phyloP scores from a whole-genome alignment of 1,284 basidiomycete species.

The Ustilago tritici region DNA sequence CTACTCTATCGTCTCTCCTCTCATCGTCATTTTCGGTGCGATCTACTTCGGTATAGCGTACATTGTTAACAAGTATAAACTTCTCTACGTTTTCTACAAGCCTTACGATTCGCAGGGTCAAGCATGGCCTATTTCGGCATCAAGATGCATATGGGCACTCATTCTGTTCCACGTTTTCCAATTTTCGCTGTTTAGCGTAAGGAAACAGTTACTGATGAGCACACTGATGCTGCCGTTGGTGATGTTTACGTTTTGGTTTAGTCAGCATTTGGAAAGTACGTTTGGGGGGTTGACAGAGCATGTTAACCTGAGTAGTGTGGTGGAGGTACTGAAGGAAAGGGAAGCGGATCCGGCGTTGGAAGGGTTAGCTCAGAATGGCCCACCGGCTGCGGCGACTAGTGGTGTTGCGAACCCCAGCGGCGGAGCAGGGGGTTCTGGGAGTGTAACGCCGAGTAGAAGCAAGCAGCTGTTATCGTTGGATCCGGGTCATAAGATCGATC shows the following conservation, averaged over 20 bases:
- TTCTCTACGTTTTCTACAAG: slow-evolving; percentile 92
- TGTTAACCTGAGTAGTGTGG: slow-evolving; percentile 70
- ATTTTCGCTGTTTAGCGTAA: slow-evolving; percentile 80
- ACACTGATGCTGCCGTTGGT: slow-evolving; percentile 83
- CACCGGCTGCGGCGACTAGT: slow-evolving; percentile 16
- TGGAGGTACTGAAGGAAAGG: slow-evolving; percentile 44
- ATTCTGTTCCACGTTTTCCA: slow-evolving; percentile 68
- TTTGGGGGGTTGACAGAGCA: slow-evolving; percentile 84
- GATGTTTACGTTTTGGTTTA: slow-evolving; percentile 81
- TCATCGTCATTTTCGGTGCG: slow-evolving; percentile 92
- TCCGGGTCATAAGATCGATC: slow-evolving; percentile 37
- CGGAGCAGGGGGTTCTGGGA: slow-evolving; percentile 6
- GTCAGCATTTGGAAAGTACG: slow-evolving; percentile 79
- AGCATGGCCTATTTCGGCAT: slow-evolving; percentile 80
- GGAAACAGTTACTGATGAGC: slow-evolving; percentile 81
- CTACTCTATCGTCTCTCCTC: slow-evolving; percentile 93
- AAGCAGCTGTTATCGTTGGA: slow-evolving; percentile 34
- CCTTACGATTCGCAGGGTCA: slow-evolving; percentile 92
- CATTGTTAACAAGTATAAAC: slow-evolving; percentile 91
- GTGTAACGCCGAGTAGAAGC: slow-evolving; percentile 24
- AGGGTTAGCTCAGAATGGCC: slow-evolving; percentile 43
- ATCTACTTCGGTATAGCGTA: slow-evolving; percentile 92
- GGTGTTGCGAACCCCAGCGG: slow-evolving; percentile 10
- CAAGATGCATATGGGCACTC: slow-evolving; percentile 67
- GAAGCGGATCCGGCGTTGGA: slow-evolving; percentile 22